Conservation (phyloP, 768 basidiomycete species). For the Suillus placidus region DNA sequence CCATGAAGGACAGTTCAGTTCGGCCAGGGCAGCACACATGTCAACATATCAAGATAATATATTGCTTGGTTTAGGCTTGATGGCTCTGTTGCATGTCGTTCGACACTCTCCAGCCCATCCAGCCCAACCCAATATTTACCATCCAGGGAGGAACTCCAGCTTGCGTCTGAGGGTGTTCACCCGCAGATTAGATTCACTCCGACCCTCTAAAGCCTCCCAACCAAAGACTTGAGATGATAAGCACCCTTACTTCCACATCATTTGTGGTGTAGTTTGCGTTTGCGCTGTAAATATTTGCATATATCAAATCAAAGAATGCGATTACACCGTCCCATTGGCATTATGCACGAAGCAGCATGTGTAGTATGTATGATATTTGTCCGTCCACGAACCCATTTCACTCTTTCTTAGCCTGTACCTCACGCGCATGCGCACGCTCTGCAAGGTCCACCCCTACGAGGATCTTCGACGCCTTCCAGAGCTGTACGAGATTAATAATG, state of each 20-base stretch:
- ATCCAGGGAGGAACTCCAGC: neutral
- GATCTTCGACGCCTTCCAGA: constrained; percentile 97
- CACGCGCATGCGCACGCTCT: constrained; percentile 71
- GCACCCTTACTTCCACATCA: neutral
- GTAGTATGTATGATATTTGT: constrained; percentile 11
- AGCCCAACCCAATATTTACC: neutral
- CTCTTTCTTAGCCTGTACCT: constrained; percentile 33
- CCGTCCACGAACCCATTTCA: constrained; percentile 5
- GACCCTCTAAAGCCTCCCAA: neutral
- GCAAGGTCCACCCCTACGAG: constrained; percentile 92
- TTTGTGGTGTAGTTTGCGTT: neutral
- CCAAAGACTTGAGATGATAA: neutral
- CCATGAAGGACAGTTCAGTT: neutral
- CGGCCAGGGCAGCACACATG: neutral
- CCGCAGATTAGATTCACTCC: neutral
- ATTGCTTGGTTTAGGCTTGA: neutral
- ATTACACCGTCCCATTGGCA: constrained; percentile 15
- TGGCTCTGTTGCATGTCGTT: neutral
- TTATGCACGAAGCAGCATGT: constrained; percentile 14
- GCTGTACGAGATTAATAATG: constrained; percentile 91
- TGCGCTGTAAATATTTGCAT: neutral
- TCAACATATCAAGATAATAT: neutral
- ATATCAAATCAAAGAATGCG: constrained; percentile 9
- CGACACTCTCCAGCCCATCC: neutral
- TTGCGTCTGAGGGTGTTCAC: neutral